A percentile compares a stretch with the other conserved stretches of the same genome.
phyloP scores from a whole-genome alignment of 2,329 filamentous ascomycete species.

The Aaosphaeria pasadenensis region DNA sequence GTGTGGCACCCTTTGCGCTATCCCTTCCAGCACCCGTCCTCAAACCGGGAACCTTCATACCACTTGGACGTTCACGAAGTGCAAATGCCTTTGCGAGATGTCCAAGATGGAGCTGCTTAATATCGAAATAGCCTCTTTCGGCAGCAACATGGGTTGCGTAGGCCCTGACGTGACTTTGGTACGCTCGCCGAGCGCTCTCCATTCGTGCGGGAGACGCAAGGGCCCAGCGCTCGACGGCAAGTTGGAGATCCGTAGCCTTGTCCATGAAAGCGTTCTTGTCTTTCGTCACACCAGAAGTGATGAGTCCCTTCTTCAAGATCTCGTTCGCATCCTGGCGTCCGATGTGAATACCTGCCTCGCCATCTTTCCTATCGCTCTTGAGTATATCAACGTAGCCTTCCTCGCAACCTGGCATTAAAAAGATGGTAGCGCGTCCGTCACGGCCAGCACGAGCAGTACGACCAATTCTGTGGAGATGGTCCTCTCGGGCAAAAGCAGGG shows the following conservation, averaged over 20 bases:
- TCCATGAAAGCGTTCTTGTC: constrained; percentile 59
- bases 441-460: constrained; percentile 91
- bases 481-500: constrained; percentile 86
- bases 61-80: constrained; percentile 80
- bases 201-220: constrained; percentile 65
- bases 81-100: constrained; percentile 94
- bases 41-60: constrained; percentile 60
- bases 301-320: constrained; percentile 63
- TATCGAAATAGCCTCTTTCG: constrained; percentile 86
- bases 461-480: constrained; percentile 92
- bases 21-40: constrained; percentile 43
- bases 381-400: constrained; percentile 84
- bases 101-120: constrained; percentile 84
- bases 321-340: constrained; percentile 63
- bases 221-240: constrained; percentile 65
- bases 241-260: constrained; percentile 64
- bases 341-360: constrained; percentile 57
- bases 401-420: constrained; percentile 86
- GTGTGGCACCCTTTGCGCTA: constrained; percentile 18
- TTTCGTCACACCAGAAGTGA: constrained; percentile 26
- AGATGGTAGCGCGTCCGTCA: constrained; percentile 81
- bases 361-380: constrained; percentile 65
- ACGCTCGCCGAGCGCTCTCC: constrained; percentile 79
- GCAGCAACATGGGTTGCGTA: constrained; percentile 90
- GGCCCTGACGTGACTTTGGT: constrained; percentile 87